Percentiles rank a stretch among this genome's conserved stretches.
Conservation (phyloP, 495 filamentous ascomycete genomes). For the Penicillium coffeae region DNA sequence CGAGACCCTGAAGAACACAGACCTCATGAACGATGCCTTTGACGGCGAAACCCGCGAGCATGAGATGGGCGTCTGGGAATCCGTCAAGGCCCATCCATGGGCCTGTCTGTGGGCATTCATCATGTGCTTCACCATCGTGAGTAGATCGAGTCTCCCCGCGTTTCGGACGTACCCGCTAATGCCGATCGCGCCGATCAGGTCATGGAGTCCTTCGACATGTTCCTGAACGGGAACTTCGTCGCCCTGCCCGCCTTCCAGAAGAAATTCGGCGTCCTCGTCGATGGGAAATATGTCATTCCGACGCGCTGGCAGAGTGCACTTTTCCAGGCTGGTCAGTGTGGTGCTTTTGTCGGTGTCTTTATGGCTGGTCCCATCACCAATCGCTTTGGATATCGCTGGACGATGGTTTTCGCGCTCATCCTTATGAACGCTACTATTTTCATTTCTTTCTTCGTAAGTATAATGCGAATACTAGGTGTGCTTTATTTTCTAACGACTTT, state of each 20-base stretch:
- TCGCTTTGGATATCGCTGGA: slow-evolving; percentile 58
- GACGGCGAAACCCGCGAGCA: slow-evolving; percentile 31
- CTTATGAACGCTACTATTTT: slow-evolving; percentile 52
- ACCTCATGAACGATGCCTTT: slow-evolving; percentile 34
- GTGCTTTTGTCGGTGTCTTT: slow-evolving; percentile 62
- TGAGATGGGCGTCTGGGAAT: slow-evolving; percentile 25
- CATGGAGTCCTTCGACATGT: slow-evolving; percentile 43
- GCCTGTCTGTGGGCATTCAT: slow-evolving; percentile 45
- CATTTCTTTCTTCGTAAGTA: slow-evolving; percentile 72
- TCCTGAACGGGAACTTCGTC: slow-evolving; percentile 28
- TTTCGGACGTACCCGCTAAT: not conserved
- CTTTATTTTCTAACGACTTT: slow-evolving; percentile 50
- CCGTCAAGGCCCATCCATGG: slow-evolving; percentile 43
- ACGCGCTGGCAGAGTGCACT: slow-evolving; percentile 61
- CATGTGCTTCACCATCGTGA: slow-evolving; percentile 45
- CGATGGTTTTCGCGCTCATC: slow-evolving; percentile 54
- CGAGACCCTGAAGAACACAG: slow-evolving; percentile 25
- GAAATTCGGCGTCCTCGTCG: slow-evolving; percentile 20
- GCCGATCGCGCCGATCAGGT: slow-evolving; percentile 1
- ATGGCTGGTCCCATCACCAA: slow-evolving; percentile 62
- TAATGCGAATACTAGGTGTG: slow-evolving; percentile 63
- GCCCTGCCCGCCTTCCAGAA: slow-evolving; percentile 8
- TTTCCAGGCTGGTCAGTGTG: slow-evolving; percentile 52
- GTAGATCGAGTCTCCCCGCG: slow-evolving; percentile 15
- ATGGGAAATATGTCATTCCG: slow-evolving; percentile 31